These are phyloP conservation scores for Parsonsia alboflavescens DNA, from an alignment of 257 asterid genomes.

Conservation along the genomic window DNA sequence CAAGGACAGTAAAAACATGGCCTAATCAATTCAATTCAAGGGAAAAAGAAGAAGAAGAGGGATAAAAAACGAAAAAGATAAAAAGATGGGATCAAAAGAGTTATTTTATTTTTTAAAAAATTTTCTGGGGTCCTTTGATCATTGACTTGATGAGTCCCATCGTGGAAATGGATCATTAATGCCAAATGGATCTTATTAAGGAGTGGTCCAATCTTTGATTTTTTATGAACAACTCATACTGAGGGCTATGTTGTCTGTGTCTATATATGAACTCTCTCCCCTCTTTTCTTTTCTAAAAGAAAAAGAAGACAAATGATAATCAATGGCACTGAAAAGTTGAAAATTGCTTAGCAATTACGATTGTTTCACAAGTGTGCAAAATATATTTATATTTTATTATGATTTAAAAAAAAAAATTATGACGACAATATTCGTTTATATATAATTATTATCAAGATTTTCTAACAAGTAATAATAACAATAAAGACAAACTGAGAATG, in stretches of 20 bases:
- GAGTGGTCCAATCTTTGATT: constrained; percentile 17
- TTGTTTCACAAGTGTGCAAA: background rate
- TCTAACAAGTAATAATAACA: too few species aligned
- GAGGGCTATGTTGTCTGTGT: constrained; percentile 5
- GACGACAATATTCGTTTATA: too few species aligned
- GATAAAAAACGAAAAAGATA: too few species aligned
- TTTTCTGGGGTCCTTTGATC: background rate
- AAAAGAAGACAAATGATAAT: background rate
- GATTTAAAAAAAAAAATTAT: too few species aligned
- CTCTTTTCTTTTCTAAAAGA: background rate
- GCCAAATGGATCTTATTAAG: background rate
- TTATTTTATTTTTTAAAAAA: background rate
- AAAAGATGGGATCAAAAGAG: background rate
- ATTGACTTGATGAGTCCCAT: constrained; percentile 1
- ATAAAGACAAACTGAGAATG: too few species aligned
- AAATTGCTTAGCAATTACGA: constrained; percentile 6
- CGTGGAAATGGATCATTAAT: constrained; percentile 1
- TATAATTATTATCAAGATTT: too few species aligned
- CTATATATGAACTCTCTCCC: background rate
- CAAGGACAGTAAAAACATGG: background rate
- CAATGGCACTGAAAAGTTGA: background rate
- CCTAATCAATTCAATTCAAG: background rate
- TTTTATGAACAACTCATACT: constrained; percentile 10
- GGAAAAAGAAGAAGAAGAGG: background rate
- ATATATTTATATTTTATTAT: too few species aligned